Base-by-base conservation (phyloP, 2,329 filamentous ascomycete species). In the Drechslerella coelobrocha region DNA sequence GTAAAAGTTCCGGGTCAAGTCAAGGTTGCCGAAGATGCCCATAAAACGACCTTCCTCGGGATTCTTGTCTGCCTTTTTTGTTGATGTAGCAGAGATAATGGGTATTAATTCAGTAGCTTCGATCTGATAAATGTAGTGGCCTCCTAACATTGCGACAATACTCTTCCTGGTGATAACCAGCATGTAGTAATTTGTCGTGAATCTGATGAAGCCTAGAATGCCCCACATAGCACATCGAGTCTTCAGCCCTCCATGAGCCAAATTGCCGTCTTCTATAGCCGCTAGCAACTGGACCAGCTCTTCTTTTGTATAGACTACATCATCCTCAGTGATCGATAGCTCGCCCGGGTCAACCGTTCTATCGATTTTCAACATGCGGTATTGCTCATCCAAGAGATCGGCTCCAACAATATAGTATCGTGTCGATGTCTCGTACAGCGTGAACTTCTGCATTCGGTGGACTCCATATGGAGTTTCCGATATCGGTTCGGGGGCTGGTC, bases 151-250 rank as follows among this genome's bases (percentile, higher is more conserved):
- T 47, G 94, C 94, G 2, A 96, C 92, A 66, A 95, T 95, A 77
- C 90, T 94, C 81, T 95, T 88, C 80, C 97, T 97, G 39, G 92
- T 97, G 76, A 97, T 92, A 52, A 97, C 81, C 27, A 97, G 84
- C 92, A 99, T 97, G 79, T 99, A 99, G 79, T 95, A 97, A 2
- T 91, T 88, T 1, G 93, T 92, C 0, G 94, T 99, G 78, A 99
- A 97, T 72, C 90, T 86, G 78, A 99, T 94, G 79, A 99, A 99
- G 2, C 94, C 94, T 24, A 99, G 82, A 24, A 99, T 81, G 1
- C 94, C 94, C 94, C 93, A 99, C 2, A 90, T 91, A 68, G 88
- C 95, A 78, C 90, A 95, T 68, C 90, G 91, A 61, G 96, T 83
- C 78, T 90, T 94, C 80, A 99, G 85, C 0, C 94, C 94, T 23